phyloP scores from a whole-genome alignment of 805 yeast species.

The Metschnikowia reukaufii region DNA sequence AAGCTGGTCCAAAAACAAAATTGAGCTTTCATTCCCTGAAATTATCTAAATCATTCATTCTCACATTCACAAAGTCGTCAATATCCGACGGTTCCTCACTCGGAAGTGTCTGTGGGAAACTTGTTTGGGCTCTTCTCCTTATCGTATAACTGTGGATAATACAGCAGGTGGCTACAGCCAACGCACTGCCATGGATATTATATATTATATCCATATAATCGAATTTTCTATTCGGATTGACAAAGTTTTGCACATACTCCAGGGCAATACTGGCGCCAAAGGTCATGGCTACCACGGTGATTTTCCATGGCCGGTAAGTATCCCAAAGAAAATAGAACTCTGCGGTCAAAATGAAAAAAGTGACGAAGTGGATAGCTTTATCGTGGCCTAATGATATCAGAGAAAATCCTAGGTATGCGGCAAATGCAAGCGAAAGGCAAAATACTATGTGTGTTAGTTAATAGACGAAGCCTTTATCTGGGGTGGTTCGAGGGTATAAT shows the following conservation, averaged over 20 bases:
- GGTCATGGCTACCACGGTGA: constrained; percentile 44
- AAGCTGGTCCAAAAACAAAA: too few species aligned
- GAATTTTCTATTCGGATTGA: constrained; percentile 48
- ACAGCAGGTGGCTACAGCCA: constrained; percentile 25
- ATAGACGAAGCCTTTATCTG: not conserved
- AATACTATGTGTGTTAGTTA: constrained; percentile 26
- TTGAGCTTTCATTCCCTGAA: not conserved
- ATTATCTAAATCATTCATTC: constrained; percentile 19
- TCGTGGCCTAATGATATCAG: constrained; percentile 48
- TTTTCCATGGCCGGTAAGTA: constrained; percentile 22
- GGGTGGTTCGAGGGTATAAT: too few species aligned
- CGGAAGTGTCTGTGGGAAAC: not conserved
- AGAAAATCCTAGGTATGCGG: constrained; percentile 53
- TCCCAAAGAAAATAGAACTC: constrained; percentile 50
- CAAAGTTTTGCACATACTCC: constrained; percentile 49
- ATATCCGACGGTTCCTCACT: constrained; percentile 11
- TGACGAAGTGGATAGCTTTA: constrained; percentile 49
- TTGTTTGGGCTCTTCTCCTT: constrained; percentile 4
- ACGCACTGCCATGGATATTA: constrained; percentile 34
- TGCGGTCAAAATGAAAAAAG: constrained; percentile 47
- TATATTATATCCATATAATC: constrained; percentile 47
- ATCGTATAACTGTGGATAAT: constrained; percentile 2
- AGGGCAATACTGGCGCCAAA: constrained; percentile 48
- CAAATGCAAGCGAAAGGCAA: constrained; percentile 24
- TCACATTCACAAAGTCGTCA: constrained; percentile 24